phyloP scores from a whole-genome alignment of 176 grass and related monocot genomes.

The Carex kokanica region DNA sequence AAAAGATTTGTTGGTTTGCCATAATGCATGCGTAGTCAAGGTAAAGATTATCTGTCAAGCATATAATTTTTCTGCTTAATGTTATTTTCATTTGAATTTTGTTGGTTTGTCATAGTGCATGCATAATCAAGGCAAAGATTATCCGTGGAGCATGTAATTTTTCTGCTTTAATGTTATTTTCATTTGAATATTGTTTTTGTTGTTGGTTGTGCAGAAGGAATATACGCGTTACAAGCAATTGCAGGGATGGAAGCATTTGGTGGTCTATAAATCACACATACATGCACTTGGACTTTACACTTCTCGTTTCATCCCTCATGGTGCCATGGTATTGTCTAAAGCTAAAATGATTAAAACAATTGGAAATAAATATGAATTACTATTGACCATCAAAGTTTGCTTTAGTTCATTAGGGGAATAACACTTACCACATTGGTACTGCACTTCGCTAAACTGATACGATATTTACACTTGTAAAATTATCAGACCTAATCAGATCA shows the following conservation, averaged over 20 bases:
- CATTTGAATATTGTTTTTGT: conserved; percentile 1
- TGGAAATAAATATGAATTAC: not conserved
- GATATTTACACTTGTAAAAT: not conserved
- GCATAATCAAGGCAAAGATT: not conserved
- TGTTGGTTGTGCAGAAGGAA: conserved; percentile 58
- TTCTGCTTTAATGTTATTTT: not conserved
- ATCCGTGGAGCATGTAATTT: not conserved
- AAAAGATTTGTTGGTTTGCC: not conserved
- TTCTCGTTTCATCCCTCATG: conserved; percentile 66
- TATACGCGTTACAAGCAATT: conserved; percentile 66
- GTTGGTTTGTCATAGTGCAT: conserved; percentile 16
- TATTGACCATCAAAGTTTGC: not conserved
- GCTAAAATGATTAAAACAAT: not conserved
- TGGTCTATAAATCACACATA: conserved; percentile 92
- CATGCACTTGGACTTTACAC: conserved; percentile 96
- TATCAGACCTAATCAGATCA: not conserved
- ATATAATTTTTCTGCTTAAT: not conserved
- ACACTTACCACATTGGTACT: not conserved
- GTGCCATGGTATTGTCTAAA: conserved; percentile 64
- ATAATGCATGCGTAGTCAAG: not conserved
- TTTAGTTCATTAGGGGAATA: not conserved
- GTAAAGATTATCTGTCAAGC: not conserved
- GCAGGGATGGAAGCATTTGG: conserved; percentile 82
- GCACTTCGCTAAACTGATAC: not conserved
- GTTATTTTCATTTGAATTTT: not conserved